phyloP scores from a whole-genome alignment of 352 stramenopile species.

The Hyphochytrium catenoides region DNA sequence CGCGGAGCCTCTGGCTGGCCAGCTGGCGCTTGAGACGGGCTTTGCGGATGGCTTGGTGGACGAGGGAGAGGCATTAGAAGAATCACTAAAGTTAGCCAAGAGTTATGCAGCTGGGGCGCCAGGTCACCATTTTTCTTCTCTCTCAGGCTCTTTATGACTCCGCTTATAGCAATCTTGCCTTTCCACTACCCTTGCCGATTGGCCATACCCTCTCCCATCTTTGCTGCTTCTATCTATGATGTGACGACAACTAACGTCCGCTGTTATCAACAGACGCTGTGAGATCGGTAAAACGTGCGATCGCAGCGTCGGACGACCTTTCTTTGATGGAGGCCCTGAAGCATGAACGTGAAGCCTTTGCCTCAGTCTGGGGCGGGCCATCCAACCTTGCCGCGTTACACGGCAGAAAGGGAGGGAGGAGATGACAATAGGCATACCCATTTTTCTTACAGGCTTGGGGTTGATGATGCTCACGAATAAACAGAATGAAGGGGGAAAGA shows the following conservation, averaged over 20 bases:
- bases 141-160: neutral
- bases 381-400: constrained; percentile 39
- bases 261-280: constrained; percentile 39
- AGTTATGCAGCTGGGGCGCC: constrained; percentile 23
- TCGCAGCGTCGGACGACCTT: constrained; percentile 36
- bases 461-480: too few species aligned
- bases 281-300: constrained; percentile 34
- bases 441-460: too few species aligned
- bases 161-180: too few species aligned
- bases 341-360: constrained; percentile 35
- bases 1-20: constrained; percentile 21
- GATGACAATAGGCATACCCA: too few species aligned
- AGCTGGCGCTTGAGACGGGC: constrained; percentile 23
- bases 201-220: too few species aligned
- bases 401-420: too few species aligned
- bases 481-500: too few species aligned
- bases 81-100: constrained; percentile 19
- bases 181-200: too few species aligned
- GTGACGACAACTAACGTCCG: neutral
- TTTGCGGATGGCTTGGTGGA: constrained; percentile 30
- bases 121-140: constrained; percentile 20
- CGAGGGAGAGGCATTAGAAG: constrained; percentile 10
- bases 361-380: constrained; percentile 36
- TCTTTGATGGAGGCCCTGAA: constrained; percentile 25
- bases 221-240: too few species aligned